These are phyloP conservation scores for Viola odorata DNA, from an alignment of 345 rosid genomes.

Conservation along the genomic window DNA sequence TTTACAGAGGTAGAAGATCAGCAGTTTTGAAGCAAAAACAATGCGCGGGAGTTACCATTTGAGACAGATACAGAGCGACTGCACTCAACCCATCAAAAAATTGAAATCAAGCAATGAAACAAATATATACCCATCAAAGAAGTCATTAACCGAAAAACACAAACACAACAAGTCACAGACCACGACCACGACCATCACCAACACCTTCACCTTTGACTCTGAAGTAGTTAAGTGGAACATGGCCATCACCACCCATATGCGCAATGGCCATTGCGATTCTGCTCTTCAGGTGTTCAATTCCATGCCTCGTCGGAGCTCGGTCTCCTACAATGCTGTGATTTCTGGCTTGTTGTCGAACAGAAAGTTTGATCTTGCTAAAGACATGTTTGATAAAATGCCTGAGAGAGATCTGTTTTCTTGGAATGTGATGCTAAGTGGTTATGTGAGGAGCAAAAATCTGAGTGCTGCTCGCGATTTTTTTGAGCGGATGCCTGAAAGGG, in stretches of 20 bases:
- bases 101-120: constrained; percentile 2
- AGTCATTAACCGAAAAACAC: constrained; percentile 11
- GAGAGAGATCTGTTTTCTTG: constrained; percentile 42
- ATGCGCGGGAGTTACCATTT: constrained; percentile 36
- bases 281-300: constrained; percentile 42
- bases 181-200: not conserved
- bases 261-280: constrained; percentile 30
- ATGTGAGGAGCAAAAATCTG: constrained; percentile 31
- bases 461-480: constrained; percentile 38
- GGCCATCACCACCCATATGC: constrained; percentile 53
- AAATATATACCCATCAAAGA: constrained; percentile 35
- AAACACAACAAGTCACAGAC: constrained; percentile 6
- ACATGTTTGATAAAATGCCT: constrained; percentile 47
- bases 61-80: constrained; percentile 12
- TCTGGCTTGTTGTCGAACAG: constrained; percentile 41
- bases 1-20: no score
- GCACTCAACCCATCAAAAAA: constrained; percentile 8
- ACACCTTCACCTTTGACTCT: constrained; percentile 13
- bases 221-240: constrained; percentile 49
- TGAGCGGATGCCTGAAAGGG: constrained; percentile 39
- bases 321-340: constrained; percentile 53
- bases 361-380: constrained; percentile 33
- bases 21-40: constrained; percentile 1
- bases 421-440: constrained; percentile 49
- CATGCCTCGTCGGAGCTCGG: constrained; percentile 56